phyloP scores from a whole-genome alignment of 2,329 filamentous ascomycete genomes.

The Phaeosphaeria sp. region DNA sequence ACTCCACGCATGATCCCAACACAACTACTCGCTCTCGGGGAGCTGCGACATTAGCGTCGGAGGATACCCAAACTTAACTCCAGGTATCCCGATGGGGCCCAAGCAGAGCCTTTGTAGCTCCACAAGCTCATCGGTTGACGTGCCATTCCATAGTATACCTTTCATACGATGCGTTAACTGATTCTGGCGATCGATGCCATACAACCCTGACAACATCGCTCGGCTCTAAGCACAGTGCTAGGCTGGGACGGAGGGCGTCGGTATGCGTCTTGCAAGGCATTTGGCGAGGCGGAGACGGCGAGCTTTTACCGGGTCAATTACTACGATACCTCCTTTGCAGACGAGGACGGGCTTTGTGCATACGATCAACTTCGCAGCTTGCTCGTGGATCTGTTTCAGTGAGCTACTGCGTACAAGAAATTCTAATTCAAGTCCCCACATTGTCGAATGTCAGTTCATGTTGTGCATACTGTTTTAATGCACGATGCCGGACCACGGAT shows the following conservation, averaged over 20 bases:
- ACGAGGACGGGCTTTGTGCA: too few species aligned
- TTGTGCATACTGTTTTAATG: too few species aligned
- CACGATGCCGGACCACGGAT: too few species aligned
- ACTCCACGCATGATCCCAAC: too few species aligned
- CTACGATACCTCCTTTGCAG: not conserved
- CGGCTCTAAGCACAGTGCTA: not conserved
- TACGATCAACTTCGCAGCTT: too few species aligned
- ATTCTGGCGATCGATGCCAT: constrained; percentile 8
- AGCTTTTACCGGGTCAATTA: not conserved
- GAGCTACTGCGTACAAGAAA: too few species aligned
- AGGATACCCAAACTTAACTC: constrained; percentile 5
- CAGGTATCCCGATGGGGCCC: constrained; percentile 1
- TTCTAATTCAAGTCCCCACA: too few species aligned
- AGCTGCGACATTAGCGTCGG: constrained; percentile 1
- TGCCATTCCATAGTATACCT: constrained; percentile 12
- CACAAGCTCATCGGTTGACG: constrained; percentile 3
- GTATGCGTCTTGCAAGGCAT: not conserved
- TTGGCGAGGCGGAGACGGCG: not conserved
- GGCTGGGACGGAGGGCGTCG: not conserved
- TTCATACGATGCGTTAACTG: constrained; percentile 13
- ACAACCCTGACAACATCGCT: constrained; percentile 7
- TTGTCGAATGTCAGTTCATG: too few species aligned
- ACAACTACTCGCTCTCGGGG: not conserved
- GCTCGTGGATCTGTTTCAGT: too few species aligned
- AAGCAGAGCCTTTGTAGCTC: constrained; percentile 1